These are phyloP conservation scores for Fusarium multiceps DNA, from an alignment of 2,329 filamentous ascomycete genomes.

Conservation along the genomic window DNA sequence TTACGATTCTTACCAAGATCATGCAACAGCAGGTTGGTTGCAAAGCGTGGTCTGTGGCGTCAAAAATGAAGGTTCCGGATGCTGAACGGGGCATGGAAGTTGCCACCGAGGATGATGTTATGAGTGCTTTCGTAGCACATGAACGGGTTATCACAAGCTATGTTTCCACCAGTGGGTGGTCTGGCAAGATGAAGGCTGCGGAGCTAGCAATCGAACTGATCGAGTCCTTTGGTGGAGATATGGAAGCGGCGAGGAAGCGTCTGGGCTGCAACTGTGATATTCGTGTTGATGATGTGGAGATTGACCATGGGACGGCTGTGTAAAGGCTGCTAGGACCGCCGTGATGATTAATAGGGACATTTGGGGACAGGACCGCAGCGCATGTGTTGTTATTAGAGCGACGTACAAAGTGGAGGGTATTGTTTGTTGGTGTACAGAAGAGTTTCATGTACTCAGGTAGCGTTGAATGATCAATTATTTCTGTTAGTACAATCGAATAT, in stretches of 20 bases:
- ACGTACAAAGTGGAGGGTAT: background rate
- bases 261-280: slow-evolving; percentile 73
- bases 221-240: slow-evolving; percentile 59
- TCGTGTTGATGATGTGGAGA: background rate
- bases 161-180: slow-evolving; percentile 71
- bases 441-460: background rate
- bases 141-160: slow-evolving; percentile 72
- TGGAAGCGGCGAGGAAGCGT: slow-evolving; percentile 62
- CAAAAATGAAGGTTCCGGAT: slow-evolving; percentile 55
- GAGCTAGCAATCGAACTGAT: slow-evolving; percentile 66
- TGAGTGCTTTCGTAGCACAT: slow-evolving; percentile 81
- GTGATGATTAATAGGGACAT: background rate
- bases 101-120: slow-evolving; percentile 65
- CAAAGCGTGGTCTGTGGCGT: slow-evolving; percentile 64
- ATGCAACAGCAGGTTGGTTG: slow-evolving; percentile 76
- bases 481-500: background rate
- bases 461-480: background rate
- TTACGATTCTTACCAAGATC: slow-evolving; percentile 75
- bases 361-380: background rate
- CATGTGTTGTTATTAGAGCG: background rate
- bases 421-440: background rate
- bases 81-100: slow-evolving; percentile 56
- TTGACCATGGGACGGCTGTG: slow-evolving; percentile 33
- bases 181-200: slow-evolving; percentile 77
- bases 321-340: background rate